Conservation (phyloP, 768 basidiomycete species). For the Kwoniella dejecticola region DNA sequence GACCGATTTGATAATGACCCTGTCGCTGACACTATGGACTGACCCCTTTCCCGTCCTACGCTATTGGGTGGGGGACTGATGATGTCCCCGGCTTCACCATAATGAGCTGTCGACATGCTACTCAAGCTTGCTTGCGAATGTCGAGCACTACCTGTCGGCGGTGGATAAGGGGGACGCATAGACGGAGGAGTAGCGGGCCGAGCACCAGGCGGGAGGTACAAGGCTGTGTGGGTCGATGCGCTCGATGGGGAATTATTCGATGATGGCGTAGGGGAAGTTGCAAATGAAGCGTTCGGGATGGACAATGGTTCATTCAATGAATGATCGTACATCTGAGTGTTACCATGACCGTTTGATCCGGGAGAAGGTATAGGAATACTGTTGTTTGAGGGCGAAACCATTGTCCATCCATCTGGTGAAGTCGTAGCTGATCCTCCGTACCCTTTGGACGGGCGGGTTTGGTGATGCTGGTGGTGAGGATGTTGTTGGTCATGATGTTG, state of each 20-base stretch:
- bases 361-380: constrained; percentile 5
- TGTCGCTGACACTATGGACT: constrained; percentile 16
- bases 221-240: constrained; percentile 15
- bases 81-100: constrained; percentile 6
- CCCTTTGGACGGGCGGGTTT: constrained; percentile 4
- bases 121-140: constrained; percentile 36
- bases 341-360: background rate
- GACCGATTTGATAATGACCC: constrained; percentile 19
- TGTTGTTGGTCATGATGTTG: constrained; percentile 19
- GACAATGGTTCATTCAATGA: constrained; percentile 17
- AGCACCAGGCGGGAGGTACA: constrained; percentile 48
- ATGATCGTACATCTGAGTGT: constrained; percentile 3
- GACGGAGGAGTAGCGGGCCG: constrained; percentile 46
- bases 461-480: constrained; percentile 9
- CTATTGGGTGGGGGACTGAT: background rate
- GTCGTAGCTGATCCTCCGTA: background rate
- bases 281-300: constrained; percentile 19
- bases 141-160: constrained; percentile 9
- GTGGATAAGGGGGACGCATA: constrained; percentile 20
- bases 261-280: constrained; percentile 4
- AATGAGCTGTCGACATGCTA: constrained; percentile 26
- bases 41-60: constrained; percentile 14
- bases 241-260: constrained; percentile 16
- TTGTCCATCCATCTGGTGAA: constrained; percentile 12
- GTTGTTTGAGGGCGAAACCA: constrained; percentile 1